Evolutionary conservation across 148 eudicot genomes (phyloP).

Genomic region (Spergularia bocconei): DNA sequence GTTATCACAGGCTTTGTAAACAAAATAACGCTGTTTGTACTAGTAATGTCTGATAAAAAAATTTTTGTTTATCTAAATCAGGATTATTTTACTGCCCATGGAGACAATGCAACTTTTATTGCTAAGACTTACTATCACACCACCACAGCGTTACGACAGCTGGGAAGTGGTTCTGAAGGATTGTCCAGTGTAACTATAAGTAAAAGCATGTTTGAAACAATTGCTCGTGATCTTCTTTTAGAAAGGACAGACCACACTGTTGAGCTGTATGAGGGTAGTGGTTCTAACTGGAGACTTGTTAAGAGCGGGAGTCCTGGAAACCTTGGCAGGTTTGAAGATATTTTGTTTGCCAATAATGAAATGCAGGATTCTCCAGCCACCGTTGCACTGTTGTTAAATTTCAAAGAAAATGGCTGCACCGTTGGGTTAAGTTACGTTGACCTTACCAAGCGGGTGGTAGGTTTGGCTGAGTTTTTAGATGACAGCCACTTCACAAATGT

Average conservation of each 20-base stretch:
- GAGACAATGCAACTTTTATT: conserved; percentile 84
- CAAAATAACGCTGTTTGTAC: neutral
- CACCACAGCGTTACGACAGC: conserved; percentile 80
- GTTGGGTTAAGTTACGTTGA: conserved; percentile 77
- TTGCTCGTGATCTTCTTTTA: conserved; percentile 82
- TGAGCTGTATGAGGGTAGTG: conserved; percentile 91
- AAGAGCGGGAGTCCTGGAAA: conserved; percentile 97
- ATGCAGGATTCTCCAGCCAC: conserved; percentile 98
- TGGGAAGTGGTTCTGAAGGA: conserved; percentile 74
- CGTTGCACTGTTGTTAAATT: conserved; percentile 62
- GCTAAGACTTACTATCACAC: conserved; percentile 92
- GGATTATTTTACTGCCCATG: conserved; percentile 95
- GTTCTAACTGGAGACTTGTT: conserved; percentile 76
- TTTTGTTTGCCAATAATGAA: conserved; percentile 90
- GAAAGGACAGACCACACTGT: conserved; percentile 92
- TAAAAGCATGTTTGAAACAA: conserved; percentile 88
- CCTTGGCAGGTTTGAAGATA: conserved; percentile 88
- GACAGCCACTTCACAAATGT: conserved; percentile 90
- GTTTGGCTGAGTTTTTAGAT: conserved; percentile 81
- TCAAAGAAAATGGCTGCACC: conserved; percentile 73
- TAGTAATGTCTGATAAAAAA: conserved; percentile 17
- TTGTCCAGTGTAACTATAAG: conserved; percentile 83
- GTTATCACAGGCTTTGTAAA: neutral
- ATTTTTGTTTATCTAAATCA: conserved; percentile 27
- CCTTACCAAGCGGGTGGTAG: conserved; percentile 64